Evolutionary conservation across 306 rosid species (phyloP).

Genomic region (Cicer arietinum): DNA sequence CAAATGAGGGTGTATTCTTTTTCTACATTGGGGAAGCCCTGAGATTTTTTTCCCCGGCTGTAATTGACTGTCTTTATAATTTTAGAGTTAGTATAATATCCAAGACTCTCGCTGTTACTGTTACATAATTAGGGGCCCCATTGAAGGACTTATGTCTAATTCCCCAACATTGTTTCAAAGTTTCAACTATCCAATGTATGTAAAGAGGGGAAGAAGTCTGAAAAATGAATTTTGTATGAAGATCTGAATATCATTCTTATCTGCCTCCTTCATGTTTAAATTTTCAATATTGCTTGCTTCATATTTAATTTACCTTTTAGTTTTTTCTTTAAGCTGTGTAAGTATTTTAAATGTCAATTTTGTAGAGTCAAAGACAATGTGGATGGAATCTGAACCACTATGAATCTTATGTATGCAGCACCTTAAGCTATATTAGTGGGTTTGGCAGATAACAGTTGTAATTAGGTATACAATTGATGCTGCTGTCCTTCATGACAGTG

Average conservation of each 20-base stretch:
- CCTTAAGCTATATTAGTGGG: not conserved
- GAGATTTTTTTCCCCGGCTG: constrained; percentile 76
- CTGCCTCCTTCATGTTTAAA: constrained; percentile 18
- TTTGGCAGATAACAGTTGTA: not conserved
- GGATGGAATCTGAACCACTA: not conserved
- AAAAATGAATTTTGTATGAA: constrained; percentile 59
- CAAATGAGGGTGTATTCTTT: constrained; percentile 69
- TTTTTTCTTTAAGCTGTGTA: not conserved
- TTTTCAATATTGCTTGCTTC: not conserved
- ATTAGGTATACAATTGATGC: not conserved
- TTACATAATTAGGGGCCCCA: constrained; percentile 56
- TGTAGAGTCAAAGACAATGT: not conserved
- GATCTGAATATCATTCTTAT: constrained; percentile 50
- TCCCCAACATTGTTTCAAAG: constrained; percentile 45
- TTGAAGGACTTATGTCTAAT: constrained; percentile 48
- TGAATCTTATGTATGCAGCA: not conserved
- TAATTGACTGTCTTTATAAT: constrained; percentile 74
- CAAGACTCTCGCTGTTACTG: constrained; percentile 52
- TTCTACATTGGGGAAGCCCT: constrained; percentile 74
- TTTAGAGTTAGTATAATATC: constrained; percentile 61
- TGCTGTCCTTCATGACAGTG: not conserved
- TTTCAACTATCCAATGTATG: constrained; percentile 42
- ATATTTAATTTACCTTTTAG: constrained; percentile 9
- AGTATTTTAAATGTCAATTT: not conserved
- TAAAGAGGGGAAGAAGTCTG: constrained; percentile 53